These are phyloP conservation scores for Fusarium stilboides DNA, from an alignment of 2,329 filamentous ascomycete species.

Conservation along the genomic window DNA sequence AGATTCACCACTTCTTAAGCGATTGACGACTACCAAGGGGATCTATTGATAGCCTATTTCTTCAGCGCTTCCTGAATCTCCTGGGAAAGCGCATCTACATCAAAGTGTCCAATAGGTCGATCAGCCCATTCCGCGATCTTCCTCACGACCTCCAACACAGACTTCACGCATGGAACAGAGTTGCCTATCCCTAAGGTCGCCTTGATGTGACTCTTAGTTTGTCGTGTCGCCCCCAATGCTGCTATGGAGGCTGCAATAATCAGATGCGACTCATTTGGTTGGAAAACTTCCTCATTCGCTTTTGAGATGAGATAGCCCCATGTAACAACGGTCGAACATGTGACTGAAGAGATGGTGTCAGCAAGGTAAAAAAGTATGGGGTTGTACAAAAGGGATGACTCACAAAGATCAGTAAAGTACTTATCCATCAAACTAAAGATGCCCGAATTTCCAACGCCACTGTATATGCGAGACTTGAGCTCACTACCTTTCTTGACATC, in stretches of 20 bases:
- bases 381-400: not conserved
- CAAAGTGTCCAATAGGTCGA: slow-evolving; percentile 21
- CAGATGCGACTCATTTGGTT: slow-evolving; percentile 25
- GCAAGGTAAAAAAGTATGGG: not conserved
- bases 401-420: slow-evolving; percentile 38
- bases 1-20: too few species aligned
- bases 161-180: slow-evolving; percentile 19
- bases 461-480: slow-evolving; percentile 29
- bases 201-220: slow-evolving; percentile 33
- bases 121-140: slow-evolving; percentile 26
- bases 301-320: slow-evolving; percentile 35
- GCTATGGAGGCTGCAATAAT: slow-evolving; percentile 29
- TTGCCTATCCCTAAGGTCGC: slow-evolving; percentile 28
- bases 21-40: too few species aligned
- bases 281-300: slow-evolving; percentile 27
- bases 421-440: slow-evolving; percentile 36
- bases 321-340: slow-evolving; percentile 33
- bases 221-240: slow-evolving; percentile 23
- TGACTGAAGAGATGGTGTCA: slow-evolving; percentile 17
- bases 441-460: slow-evolving; percentile 33
- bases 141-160: slow-evolving; percentile 6
- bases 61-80: slow-evolving; percentile 14
- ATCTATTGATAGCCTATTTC: not conserved
- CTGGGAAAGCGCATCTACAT: slow-evolving; percentile 21
- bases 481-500: slow-evolving; percentile 23